Conservation (phyloP, 139 green algal genomes). For the Chlorella vulgaris region DNA sequence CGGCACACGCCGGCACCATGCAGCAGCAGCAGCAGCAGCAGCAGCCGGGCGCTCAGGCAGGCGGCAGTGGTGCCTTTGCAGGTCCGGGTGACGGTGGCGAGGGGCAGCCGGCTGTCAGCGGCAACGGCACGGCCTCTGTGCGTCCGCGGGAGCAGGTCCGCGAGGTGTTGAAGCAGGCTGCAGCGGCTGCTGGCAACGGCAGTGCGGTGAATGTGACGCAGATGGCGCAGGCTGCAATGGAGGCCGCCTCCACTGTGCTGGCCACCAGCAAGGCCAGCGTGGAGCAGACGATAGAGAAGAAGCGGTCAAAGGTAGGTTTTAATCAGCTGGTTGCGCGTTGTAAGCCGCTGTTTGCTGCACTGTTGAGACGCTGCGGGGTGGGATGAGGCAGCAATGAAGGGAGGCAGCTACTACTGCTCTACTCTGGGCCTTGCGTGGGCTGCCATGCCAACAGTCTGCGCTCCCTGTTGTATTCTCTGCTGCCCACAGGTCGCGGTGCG, state of each 20-base stretch:
- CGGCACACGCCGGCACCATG: neutral
- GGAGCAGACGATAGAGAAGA: constrained; percentile 44
- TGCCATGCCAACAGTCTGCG: no score
- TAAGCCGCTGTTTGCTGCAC: neutral
- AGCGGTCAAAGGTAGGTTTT: constrained; percentile 39
- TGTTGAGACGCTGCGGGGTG: no score
- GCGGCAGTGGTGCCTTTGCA: no score
- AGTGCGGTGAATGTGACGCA: constrained; percentile 38
- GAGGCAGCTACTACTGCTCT: no score
- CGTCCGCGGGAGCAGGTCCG: constrained; percentile 5
- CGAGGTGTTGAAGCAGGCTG: constrained; percentile 19
- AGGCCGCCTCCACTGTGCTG: constrained; percentile 32
- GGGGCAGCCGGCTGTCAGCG: neutral
- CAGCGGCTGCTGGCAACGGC: neutral
- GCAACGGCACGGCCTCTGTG: neutral
- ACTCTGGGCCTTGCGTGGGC: no score
- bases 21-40: neutral
- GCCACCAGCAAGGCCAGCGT: constrained; percentile 36
- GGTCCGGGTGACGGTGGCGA: no score
- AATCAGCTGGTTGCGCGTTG: neutral
- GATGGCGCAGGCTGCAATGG: constrained; percentile 36
- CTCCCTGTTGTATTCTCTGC: no score
- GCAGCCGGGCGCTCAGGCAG: no score
- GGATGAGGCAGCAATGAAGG: no score
- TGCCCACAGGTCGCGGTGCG: constrained; percentile 45